Percentiles rank a stretch among this genome's conserved stretches.
phyloP scores from a whole-genome alignment of 352 stramenopile genomes.

The Phytophthora citricola region DNA sequence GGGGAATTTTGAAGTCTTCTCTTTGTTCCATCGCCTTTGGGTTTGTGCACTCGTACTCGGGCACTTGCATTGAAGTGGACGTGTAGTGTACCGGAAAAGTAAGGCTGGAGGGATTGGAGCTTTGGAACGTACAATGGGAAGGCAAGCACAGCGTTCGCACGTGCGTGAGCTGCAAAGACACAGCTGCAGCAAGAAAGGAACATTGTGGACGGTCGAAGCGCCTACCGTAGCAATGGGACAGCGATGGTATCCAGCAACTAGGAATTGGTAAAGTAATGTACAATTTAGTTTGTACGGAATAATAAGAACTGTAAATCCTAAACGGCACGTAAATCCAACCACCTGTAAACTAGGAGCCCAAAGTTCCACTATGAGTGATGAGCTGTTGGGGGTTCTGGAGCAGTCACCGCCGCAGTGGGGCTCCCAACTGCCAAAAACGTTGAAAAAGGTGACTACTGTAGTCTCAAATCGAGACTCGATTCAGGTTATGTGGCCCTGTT shows the following conservation, averaged over 20 bases:
- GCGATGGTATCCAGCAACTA: too few species aligned
- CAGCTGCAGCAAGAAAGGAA: background rate
- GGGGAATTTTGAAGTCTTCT: constrained; percentile 9
- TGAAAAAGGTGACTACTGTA: too few species aligned
- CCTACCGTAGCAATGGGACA: background rate
- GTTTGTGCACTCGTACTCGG: background rate
- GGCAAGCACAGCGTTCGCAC: constrained; percentile 2
- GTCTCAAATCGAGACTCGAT: background rate
- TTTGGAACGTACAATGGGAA: constrained; percentile 1
- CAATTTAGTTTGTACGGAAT: background rate
- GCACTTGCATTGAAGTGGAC: background rate
- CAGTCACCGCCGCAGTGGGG: too few species aligned
- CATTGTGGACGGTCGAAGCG: background rate
- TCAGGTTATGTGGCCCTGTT: background rate
- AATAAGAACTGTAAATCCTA: background rate
- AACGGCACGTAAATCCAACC: background rate
- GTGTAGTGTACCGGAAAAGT: constrained; percentile 1
- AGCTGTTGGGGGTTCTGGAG: background rate
- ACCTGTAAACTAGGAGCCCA: constrained; percentile 3
- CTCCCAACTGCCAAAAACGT: too few species aligned
- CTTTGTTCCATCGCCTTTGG: background rate
- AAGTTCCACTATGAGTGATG: constrained; percentile 3
- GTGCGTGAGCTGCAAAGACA: constrained; percentile 9
- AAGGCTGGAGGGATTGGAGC: constrained; percentile 1
- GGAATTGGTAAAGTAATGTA: background rate